Evolutionary conservation across 2,329 filamentous ascomycete species (phyloP), one percentile per base, ranked within the genome.

Genomic region (Ascochyta clinopodiicola): DNA sequence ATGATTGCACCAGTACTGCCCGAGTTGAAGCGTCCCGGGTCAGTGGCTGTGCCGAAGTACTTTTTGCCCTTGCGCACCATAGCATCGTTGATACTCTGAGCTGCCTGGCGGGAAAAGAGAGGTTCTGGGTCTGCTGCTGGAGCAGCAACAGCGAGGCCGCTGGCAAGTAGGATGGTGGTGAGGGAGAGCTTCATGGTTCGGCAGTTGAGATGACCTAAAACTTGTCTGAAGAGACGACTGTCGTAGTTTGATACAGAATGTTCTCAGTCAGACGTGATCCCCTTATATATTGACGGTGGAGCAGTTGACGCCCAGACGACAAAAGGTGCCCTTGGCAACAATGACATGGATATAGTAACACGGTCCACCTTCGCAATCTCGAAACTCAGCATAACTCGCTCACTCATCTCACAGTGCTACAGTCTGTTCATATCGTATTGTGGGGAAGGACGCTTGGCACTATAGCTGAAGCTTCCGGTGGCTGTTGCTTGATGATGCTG

Each of bases 11-110:
- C 80, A 55, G 81, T 85, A 63, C 79, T 79, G 52, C 78, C 80
- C 13, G 77, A 69, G 49, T 72, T 79, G 15, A 90, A 79, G 9
- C 79, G 81, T 59, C 75, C 75, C 62, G 84, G 80, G 67, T 89
- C 87, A 1, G 82, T 79, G 63, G 77, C 79, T 15, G 81, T 83
- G 62, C 88, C 88, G 51, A 83, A 87, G 77, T 90, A 90, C 63
- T 83, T 79, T 77, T 88, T 90, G 61, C 87, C 87, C 71, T 86
- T 84, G 50, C 81, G 81, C 67, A 84, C 81, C 75, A 88, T 84
- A 22, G 82, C 78, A 49, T 73, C 73, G 70, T 88, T 77, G 62
- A 88, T 80, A 75, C 82, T 86, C 57, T 74, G 61, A 3, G 71
- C 62, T 34, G 71, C 71, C 56, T 75, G 71, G 40, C 72, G 72